Evolutionary conservation across 345 rosid species (phyloP), one percentile per base, ranked within the genome.

Genomic region (Aegle marmelos): DNA sequence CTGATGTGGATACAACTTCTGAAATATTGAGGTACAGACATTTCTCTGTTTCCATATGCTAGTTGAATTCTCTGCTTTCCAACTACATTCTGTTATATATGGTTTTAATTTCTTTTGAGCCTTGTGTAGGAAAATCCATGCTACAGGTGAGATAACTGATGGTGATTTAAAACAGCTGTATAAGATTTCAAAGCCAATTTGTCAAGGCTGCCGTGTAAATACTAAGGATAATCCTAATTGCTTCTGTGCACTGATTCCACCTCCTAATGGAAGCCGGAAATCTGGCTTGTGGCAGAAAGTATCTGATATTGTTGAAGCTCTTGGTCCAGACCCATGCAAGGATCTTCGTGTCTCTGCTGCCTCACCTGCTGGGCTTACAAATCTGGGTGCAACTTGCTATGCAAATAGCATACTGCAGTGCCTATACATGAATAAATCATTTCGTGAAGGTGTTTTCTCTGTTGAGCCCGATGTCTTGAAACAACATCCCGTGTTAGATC

Each of bases 341-440:
- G 91, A 96, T 79, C 90, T 87, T 27, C 97, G 99, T 76, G 84
- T 82, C 76, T 86, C 91, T 73, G 89, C 82, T 41, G 83, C 90
- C 68, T 89, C 92, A 4, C 98, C 98, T 0, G 97, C 98, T 33
- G 99, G 99, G 66, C 88, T 96, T 30, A 91, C 99, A 37, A 96
- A 96, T 80, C 76, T 96, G 61, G 98, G 98, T 13, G 99, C 99
- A 56, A 96, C 99, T 33, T 94, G 99, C 85, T 96, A 96, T 82
- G 99, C 99, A 50, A 96, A 96, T 80, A 96, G 99, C 83, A 94
- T 96, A 79, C 92, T 96, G 63, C 99, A 96, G 80, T 94, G 91
- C 82, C 79, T 96, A 24, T 90, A 93, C 87, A 94, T 93, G 99
- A 94, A 94, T 73, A 81, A 88, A 79, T 86, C 91, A 27, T 96